Evolutionary conservation across 2,329 filamentous ascomycete species (phyloP).

Genomic region (Penicillium sp.): DNA sequence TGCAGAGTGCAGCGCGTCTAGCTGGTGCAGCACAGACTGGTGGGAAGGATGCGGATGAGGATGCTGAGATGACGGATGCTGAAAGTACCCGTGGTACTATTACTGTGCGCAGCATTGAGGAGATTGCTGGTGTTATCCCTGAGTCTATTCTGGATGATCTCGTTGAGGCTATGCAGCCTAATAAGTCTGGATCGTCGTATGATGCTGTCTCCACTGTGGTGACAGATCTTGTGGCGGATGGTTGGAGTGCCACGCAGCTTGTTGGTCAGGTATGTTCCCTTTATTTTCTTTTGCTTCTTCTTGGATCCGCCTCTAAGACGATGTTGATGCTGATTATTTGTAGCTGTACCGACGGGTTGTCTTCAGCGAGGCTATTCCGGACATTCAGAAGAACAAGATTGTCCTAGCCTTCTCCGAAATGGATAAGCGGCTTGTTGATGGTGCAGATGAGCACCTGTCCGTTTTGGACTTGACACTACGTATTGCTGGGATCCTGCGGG

Average conservation of each 20-base stretch:
- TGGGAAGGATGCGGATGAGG: slow-evolving; percentile 50
- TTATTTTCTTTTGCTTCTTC: not conserved
- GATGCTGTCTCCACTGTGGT: slow-evolving; percentile 76
- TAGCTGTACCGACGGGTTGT: slow-evolving; percentile 73
- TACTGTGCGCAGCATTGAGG: slow-evolving; percentile 80
- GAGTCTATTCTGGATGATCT: slow-evolving; percentile 71
- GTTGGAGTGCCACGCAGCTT: slow-evolving; percentile 93
- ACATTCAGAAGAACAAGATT: slow-evolving; percentile 88
- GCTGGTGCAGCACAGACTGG: slow-evolving; percentile 66
- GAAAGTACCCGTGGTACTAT: slow-evolving; percentile 60
- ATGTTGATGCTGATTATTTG: not conserved
- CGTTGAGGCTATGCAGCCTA: slow-evolving; percentile 75
- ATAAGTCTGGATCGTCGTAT: slow-evolving; percentile 68
- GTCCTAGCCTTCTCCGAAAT: slow-evolving; percentile 88
- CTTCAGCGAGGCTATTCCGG: slow-evolving; percentile 80
- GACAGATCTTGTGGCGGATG: slow-evolving; percentile 90
- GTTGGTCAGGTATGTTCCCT: slow-evolving; percentile 68
- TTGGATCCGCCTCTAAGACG: not conserved
- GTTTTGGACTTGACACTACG: slow-evolving; percentile 83
- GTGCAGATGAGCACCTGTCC: slow-evolving; percentile 90
- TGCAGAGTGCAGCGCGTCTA: slow-evolving; percentile 91
- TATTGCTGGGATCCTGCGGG: slow-evolving; percentile 72
- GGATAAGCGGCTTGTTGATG: slow-evolving; percentile 92
- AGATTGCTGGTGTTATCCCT: slow-evolving; percentile 95
- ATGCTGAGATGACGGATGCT: slow-evolving; percentile 65